Evolutionary conservation across 2,329 filamentous ascomycete species (phyloP).

Genomic region (Sarocladium brachiariae): DNA sequence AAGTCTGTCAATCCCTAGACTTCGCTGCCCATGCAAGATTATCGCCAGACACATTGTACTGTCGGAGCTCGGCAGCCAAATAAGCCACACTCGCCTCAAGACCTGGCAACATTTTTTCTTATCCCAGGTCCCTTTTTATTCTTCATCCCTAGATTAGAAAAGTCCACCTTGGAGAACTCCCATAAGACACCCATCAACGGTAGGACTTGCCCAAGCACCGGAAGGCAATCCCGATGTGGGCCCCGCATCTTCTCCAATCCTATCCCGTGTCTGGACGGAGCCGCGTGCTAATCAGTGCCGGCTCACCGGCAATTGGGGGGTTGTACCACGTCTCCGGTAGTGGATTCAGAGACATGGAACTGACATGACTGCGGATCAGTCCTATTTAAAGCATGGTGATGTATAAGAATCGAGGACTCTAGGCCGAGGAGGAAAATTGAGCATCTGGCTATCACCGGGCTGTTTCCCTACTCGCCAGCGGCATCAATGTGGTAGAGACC

Average conservation of each 20-base stretch:
- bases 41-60: no score
- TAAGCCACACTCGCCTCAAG: no score
- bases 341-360: neutral
- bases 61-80: no score
- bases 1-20: no score
- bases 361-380: no score
- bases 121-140: no score
- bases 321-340: neutral
- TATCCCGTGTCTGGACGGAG: neutral
- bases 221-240: neutral
- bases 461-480: constrained; percentile 43
- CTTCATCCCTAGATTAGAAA: no score
- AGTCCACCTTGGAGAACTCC: neutral
- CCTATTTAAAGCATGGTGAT: neutral
- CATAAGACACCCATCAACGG: neutral
- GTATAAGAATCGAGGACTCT: no score
- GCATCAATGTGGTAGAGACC: constrained; percentile 39
- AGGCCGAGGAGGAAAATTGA: no score
- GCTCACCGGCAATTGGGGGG: neutral
- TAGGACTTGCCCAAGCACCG: neutral
- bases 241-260: neutral
- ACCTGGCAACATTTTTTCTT: no score
- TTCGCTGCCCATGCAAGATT: no score
- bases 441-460: no score
- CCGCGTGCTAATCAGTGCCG: neutral